Base-by-base conservation (phyloP, 257 asterid genomes). In the Nicotiana obtusifolia region DNA sequence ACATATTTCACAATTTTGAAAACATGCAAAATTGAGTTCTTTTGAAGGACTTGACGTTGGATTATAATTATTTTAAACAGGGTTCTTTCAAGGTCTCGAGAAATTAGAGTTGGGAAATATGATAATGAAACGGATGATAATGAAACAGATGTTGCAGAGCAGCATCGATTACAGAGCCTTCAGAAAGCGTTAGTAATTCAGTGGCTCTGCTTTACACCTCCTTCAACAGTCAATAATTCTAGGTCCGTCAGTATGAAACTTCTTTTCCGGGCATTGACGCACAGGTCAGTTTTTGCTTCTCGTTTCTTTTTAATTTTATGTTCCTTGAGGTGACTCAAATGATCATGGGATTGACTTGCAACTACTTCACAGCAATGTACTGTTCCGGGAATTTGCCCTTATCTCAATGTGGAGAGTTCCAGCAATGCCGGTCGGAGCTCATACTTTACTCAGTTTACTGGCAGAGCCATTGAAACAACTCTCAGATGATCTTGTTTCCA, bases 171-270 rank as follows among this genome's bases (percentile, higher is more conserved):
- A 87, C 98, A 92, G 88, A 94, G 98, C 86, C 93, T 90, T 82
- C 95, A 91, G 86, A 96, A 96, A 90, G 98, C 99, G 62, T 88
- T 91, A 93, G 98, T 91, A 81, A 85, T 96, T 84, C 99, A 96
- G 85, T 96, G 99, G 99, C 98, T 96, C 54, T 96, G 99, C 89
- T 96, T 96, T 89, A 96, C 99, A 15, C 98, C 99, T 88, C 99
- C 99, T 64, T 93, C 98, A 41, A 92, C 97, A 71, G 91, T 96
- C 83, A 90, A 89, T 80, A 90, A 93, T 89, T 94, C 90, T 82
- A 85, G 84, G 82, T 81, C 78, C 85, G 97, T 96, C 81, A 82
- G 93, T 78, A 89, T 86, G 84, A 94, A 91, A 89, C 95, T 96
- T 76, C 92, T 90, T 61, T 88, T 89, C 66, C 90, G 94, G 82